Conservation (phyloP, 2,329 filamentous ascomycete species). For the Penicillium sp. region DNA sequence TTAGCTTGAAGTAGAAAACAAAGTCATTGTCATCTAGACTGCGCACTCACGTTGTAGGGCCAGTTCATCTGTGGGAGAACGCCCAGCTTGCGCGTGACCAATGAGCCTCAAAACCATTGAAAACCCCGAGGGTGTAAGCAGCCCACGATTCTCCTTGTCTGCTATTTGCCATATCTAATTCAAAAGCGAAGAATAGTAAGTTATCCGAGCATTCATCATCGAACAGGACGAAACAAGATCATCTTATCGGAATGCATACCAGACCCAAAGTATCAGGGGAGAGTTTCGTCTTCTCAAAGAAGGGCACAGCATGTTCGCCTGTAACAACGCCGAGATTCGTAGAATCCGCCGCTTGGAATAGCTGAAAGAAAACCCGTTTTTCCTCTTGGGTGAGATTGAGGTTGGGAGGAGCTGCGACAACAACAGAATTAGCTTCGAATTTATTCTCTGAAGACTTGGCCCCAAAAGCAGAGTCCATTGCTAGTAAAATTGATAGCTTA, state of each 20-base stretch:
- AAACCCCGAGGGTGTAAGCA: constrained; percentile 89
- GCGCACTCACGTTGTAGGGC: constrained; percentile 65
- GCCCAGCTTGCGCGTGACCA: constrained; percentile 86
- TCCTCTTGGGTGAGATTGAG: constrained; percentile 87
- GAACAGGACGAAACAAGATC: neutral
- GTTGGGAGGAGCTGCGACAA: constrained; percentile 50
- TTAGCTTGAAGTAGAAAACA: neutral
- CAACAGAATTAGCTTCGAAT: neutral
- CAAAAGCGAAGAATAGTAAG: constrained; percentile 9
- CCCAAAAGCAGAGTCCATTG: neutral
- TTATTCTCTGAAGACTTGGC: neutral
- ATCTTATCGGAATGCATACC: constrained; percentile 50
- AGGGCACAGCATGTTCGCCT: constrained; percentile 91
- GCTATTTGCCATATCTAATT: constrained; percentile 96
- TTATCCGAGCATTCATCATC: neutral
- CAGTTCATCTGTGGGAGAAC: constrained; percentile 74
- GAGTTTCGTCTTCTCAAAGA: constrained; percentile 94
- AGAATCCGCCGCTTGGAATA: constrained; percentile 89
- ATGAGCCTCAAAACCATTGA: constrained; percentile 90
- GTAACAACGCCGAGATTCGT: constrained; percentile 91
- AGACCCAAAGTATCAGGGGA: constrained; percentile 82
- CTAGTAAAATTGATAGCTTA: neutral
- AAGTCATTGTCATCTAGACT: neutral
- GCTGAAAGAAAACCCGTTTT: constrained; percentile 87
- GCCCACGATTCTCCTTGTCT: constrained; percentile 91